Evolutionary conservation across 2,329 filamentous ascomycete species (phyloP).

Genomic region (Ceratocystis smalleyi): DNA sequence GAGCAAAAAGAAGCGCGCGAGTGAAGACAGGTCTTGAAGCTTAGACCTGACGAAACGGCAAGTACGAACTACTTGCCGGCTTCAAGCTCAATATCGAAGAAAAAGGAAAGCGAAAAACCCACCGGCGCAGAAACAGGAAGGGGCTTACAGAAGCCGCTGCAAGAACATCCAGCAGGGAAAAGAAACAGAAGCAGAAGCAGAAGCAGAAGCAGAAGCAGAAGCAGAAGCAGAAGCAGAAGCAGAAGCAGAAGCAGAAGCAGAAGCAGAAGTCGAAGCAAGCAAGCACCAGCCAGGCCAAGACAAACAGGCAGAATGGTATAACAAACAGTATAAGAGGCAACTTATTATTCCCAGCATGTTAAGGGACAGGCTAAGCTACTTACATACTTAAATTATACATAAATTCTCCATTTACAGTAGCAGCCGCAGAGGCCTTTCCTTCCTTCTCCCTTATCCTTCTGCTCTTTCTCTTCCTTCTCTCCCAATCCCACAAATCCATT

Average conservation of each 20-base stretch:
- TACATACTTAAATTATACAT: background rate
- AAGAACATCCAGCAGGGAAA: conserved; percentile 15
- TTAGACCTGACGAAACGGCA: too few species aligned
- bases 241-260: background rate
- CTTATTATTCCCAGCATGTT: background rate
- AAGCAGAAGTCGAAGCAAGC: conserved; percentile 1
- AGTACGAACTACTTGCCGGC: too few species aligned
- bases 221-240: background rate
- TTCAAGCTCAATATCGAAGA: background rate
- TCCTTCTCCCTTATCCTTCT: background rate
- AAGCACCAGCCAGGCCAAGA: background rate
- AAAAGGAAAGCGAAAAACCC: background rate
- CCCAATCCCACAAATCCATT: background rate
- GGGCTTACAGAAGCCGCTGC: background rate
- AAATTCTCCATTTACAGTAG: conserved; percentile 18
- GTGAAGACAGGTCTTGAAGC: too few species aligned
- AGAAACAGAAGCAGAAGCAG: conserved; percentile 17
- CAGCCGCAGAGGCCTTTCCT: background rate
- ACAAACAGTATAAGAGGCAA: background rate
- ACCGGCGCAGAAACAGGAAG: background rate
- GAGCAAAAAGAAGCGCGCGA: background rate
- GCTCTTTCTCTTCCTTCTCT: background rate
- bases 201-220: background rate
- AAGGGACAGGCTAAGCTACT: too few species aligned
- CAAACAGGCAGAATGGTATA: background rate